Conservation (phyloP, 2,329 filamentous ascomycete species). For the Penicillium sp. region DNA sequence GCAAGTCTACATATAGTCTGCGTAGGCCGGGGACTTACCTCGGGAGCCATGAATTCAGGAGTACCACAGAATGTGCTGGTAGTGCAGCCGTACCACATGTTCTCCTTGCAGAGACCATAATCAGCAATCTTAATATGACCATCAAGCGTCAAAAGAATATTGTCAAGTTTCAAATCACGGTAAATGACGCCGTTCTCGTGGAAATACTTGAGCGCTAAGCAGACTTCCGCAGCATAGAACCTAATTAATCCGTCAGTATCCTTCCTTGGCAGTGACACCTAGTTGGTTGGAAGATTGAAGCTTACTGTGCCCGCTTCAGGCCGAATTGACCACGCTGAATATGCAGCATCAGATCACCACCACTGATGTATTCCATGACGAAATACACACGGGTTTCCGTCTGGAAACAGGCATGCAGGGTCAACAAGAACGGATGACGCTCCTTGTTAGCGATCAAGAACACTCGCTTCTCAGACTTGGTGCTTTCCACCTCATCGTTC, state of each 20-base stretch:
- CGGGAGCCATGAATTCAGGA: slow-evolving; percentile 99
- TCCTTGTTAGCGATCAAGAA: slow-evolving; percentile 97
- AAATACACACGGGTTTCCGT: slow-evolving; percentile 98
- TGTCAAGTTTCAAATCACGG: slow-evolving; percentile 75
- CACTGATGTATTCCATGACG: slow-evolving; percentile 99
- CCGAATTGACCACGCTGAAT: slow-evolving; percentile 97
- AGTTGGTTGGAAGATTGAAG: slow-evolving; percentile 20
- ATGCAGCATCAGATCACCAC: slow-evolving; percentile 98
- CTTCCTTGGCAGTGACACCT: background rate
- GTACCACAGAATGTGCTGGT: slow-evolving; percentile 99
- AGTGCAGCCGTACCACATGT: slow-evolving; percentile 98
- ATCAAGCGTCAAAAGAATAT: slow-evolving; percentile 91
- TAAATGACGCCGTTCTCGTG: slow-evolving; percentile 99
- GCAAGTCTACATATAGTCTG: slow-evolving; percentile 14
- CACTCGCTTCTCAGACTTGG: slow-evolving; percentile 94
- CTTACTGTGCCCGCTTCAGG: slow-evolving; percentile 90
- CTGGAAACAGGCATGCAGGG: slow-evolving; percentile 96
- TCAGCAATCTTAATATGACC: slow-evolving; percentile 98
- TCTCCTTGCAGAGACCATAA: slow-evolving; percentile 98
- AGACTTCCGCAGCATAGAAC: slow-evolving; percentile 97
- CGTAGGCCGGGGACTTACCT: slow-evolving; percentile 58
- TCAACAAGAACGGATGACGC: slow-evolving; percentile 91
- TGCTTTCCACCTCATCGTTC: slow-evolving; percentile 98
- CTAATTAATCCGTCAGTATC: slow-evolving; percentile 42
- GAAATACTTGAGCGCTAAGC: slow-evolving; percentile 96